These are phyloP conservation scores for Lophiostoma macrostomum DNA, from an alignment of 495 filamentous ascomycete genomes.

Conservation along the genomic window DNA sequence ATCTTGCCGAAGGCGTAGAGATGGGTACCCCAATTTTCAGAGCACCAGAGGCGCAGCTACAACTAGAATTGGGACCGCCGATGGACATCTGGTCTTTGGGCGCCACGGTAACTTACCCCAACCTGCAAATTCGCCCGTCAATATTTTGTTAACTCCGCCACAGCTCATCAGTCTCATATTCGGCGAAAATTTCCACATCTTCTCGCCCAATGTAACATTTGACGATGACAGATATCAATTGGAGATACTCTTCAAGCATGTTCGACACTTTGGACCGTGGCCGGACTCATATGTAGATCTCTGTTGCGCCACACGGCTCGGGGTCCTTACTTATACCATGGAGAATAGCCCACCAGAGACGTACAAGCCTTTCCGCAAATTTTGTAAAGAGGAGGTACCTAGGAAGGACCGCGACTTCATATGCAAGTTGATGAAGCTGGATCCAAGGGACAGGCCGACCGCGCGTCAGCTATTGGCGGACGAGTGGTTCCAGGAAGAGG, in stretches of 20 bases:
- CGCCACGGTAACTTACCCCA: constrained; percentile 35
- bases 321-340: constrained; percentile 1
- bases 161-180: constrained; percentile 46
- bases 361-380: constrained; percentile 25
- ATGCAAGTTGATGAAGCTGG: constrained; percentile 40
- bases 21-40: constrained; percentile 43
- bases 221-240: constrained; percentile 45
- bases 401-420: constrained; percentile 36
- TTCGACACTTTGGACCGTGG: constrained; percentile 47
- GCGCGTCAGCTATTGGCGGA: constrained; percentile 30
- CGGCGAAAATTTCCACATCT: constrained; percentile 45
- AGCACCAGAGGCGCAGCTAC: constrained; percentile 43
- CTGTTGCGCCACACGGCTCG: constrained; percentile 4
- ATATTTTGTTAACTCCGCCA: constrained; percentile 18
- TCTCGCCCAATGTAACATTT: constrained; percentile 43
- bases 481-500: constrained; percentile 17
- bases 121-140: background rate
- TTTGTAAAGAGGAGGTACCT: constrained; percentile 21
- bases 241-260: constrained; percentile 44
- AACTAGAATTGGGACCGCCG: constrained; percentile 40
- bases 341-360: constrained; percentile 24
- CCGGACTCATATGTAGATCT: constrained; percentile 42
- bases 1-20: constrained; percentile 41
- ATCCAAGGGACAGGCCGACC: constrained; percentile 40
- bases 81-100: constrained; percentile 51